Conservation (phyloP, 1,284 basidiomycete genomes). For the Phaffia rhodozyma region DNA sequence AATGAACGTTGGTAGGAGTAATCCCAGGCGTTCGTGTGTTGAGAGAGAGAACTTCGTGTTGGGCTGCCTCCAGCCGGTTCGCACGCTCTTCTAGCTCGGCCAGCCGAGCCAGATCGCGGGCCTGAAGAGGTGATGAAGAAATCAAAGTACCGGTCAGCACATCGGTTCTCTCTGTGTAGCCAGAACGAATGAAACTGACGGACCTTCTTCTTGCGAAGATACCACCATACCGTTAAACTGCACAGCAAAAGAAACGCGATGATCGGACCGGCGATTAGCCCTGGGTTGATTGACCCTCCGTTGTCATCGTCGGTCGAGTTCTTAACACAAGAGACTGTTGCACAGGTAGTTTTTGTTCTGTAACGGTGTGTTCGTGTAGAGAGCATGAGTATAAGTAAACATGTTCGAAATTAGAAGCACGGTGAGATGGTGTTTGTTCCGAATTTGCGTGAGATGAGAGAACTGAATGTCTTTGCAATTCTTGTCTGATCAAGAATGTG, state of each 20-base stretch:
- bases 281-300: slow-evolving; percentile 28
- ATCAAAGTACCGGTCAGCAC: neutral
- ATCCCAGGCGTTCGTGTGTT: slow-evolving; percentile 2
- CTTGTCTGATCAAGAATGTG: no score
- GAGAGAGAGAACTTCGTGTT: slow-evolving; percentile 10
- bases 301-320: slow-evolving; percentile 12
- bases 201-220: slow-evolving; percentile 34
- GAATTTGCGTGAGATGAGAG: no score
- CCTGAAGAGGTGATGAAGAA: slow-evolving; percentile 20
- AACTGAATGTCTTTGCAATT: no score
- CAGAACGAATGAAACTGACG: slow-evolving; percentile 9
- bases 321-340: slow-evolving; percentile 29
- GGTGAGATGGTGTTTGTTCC: no score
- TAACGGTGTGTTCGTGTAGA: no score
- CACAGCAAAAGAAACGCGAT: slow-evolving; percentile 33
- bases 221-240: slow-evolving; percentile 33
- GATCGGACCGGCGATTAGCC: slow-evolving; percentile 34
- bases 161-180: neutral
- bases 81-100: slow-evolving; percentile 33
- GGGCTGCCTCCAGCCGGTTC: slow-evolving; percentile 3
- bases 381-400: no score
- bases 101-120: slow-evolving; percentile 31
- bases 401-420: no score
- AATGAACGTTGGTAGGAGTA: no score
- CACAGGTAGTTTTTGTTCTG: slow-evolving; percentile 33